These are phyloP conservation scores for Sutorius australiensis DNA, from an alignment of 768 basidiomycete genomes.

Conservation along the genomic window DNA sequence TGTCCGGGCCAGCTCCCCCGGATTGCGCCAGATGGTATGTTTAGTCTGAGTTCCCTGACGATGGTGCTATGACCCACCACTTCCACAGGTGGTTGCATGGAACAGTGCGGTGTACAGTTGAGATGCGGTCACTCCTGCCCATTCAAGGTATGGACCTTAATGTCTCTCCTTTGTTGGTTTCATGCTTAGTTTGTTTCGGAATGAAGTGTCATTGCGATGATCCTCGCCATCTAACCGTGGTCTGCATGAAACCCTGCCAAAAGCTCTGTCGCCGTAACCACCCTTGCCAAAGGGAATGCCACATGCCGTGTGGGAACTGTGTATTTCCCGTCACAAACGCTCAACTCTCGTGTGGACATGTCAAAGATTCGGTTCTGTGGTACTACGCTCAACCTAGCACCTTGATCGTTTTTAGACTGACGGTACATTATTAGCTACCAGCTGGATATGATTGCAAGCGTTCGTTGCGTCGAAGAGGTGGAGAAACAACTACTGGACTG, in stretches of 20 bases:
- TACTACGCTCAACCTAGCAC: slow-evolving; percentile 23
- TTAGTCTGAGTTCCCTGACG: background rate
- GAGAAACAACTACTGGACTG: slow-evolving; percentile 45
- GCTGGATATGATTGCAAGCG: slow-evolving; percentile 41
- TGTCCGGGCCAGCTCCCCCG: slow-evolving; percentile 49
- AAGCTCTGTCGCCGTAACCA: slow-evolving; percentile 53
- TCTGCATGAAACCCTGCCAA: slow-evolving; percentile 47
- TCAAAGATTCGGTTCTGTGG: slow-evolving; percentile 44
- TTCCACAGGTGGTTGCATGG: slow-evolving; percentile 56
- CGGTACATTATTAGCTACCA: slow-evolving; percentile 35
- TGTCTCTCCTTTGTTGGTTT: background rate
- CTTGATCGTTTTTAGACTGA: background rate
- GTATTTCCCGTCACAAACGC: slow-evolving; percentile 44
- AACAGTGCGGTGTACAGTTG: slow-evolving; percentile 49
- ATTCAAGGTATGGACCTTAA: slow-evolving; percentile 42
- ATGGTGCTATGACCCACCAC: background rate
- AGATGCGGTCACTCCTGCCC: slow-evolving; percentile 65
- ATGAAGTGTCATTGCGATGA: slow-evolving; percentile 60
- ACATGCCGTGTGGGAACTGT: slow-evolving; percentile 52
- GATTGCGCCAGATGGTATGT: slow-evolving; percentile 55
- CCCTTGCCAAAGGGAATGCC: slow-evolving; percentile 54
- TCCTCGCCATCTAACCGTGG: slow-evolving; percentile 45
- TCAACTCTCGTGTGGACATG: slow-evolving; percentile 57
- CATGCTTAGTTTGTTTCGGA: background rate
- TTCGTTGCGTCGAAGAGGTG: slow-evolving; percentile 43